Base-by-base conservation (phyloP, 116 monocot genomes). In the Iris pallida region DNA sequence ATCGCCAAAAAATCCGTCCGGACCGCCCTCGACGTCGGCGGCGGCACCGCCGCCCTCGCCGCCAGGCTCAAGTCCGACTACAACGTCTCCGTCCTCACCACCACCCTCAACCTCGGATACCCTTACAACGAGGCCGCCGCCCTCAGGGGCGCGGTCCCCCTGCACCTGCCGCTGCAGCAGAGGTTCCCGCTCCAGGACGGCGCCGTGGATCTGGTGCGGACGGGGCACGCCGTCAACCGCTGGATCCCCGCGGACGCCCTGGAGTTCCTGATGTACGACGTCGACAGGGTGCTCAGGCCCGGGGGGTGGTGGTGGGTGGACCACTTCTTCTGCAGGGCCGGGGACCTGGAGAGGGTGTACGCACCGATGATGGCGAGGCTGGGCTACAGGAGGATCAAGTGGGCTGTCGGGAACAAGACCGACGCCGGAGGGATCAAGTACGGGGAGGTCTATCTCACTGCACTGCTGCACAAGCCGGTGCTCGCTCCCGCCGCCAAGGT, bases 181-280 rank as follows among this genome's bases (percentile, higher is more conserved):
- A 75, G 96, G 70, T 81, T 96, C 59, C 96, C 89, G 4, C 68
- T 96, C 3, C 74, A 77, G 47, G 96, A 96, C 75, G 86, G 69
- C 8, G 53, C 69, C 30, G 45, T 92, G 53, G 96, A 96, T 55
- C 66, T 96, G 48, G 89, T 96, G 48, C 77, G 96, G 20, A 75
- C 85, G 54, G 96, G 96, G 7, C 92, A 84, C 65, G 96, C 92
- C 1, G 92, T 96, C 13, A 96, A 96, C 86, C 80, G 96, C 8
- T 96, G 96, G 96, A 89, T 96, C 41, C 96, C 96, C 52, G 57
- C 59, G 19, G 61, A 69, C 61, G 73, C 65, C 20, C 66, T 96
- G 48, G 96, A 92, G 75, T 96, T 96, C 75, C 58, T 96, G 53
- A 14, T 89, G 54, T 89, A 78, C 73, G 96, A 96, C 55, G 84